phyloP scores from a whole-genome alignment of 768 basidiomycete species.

The Tulasnella sp. region DNA sequence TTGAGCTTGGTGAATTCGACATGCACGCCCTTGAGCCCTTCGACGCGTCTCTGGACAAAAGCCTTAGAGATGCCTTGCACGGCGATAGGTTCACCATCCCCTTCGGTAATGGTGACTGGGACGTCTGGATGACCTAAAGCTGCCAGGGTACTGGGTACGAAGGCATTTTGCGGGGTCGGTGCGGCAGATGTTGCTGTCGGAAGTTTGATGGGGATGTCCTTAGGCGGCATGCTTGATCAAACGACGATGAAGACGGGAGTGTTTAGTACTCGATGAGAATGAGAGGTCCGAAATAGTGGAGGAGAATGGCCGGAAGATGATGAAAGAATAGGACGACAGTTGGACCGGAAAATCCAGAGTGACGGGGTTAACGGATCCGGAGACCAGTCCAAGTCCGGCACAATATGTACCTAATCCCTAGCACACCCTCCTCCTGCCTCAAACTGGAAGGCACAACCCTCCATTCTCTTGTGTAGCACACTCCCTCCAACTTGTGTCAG shows the following conservation, averaged over 20 bases:
- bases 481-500: no score
- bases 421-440: background rate
- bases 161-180: constrained; percentile 90
- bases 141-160: constrained; percentile 71
- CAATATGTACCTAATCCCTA: background rate
- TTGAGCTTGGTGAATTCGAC: constrained; percentile 84
- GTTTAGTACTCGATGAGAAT: background rate
- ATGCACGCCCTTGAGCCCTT: constrained; percentile 91
- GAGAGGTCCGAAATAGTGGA: background rate
- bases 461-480: background rate
- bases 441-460: background rate
- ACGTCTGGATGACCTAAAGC: constrained; percentile 56
- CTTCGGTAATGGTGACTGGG: constrained; percentile 34
- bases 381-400: background rate
- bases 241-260: background rate
- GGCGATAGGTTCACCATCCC: constrained; percentile 33
- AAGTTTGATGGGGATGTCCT: constrained; percentile 2
- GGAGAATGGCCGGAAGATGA: background rate
- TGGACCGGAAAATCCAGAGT: background rate
- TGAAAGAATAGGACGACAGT: background rate
- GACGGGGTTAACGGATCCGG: background rate
- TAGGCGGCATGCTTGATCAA: background rate
- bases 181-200: constrained; percentile 28
- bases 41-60: constrained; percentile 66
- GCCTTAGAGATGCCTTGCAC: constrained; percentile 33